Percentiles rank a stretch among this genome's conserved stretches.
These are phyloP conservation scores for Phytophthora lateralis DNA, from an alignment of 352 stramenopile species.

Conservation along the genomic window DNA sequence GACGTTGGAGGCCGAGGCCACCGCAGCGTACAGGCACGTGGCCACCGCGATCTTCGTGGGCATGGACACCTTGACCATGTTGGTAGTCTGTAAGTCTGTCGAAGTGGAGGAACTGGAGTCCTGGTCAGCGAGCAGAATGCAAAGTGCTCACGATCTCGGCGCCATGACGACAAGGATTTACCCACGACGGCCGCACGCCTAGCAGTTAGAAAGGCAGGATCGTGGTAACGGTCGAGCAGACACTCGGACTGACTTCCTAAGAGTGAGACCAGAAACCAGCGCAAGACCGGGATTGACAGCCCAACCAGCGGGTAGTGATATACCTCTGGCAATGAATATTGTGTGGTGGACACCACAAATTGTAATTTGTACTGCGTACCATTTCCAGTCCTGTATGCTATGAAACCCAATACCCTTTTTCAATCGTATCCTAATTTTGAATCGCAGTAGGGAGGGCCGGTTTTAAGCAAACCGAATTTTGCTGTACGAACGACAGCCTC, in stretches of 20 bases:
- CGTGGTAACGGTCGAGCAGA: conserved; percentile 24
- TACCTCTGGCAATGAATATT: not conserved
- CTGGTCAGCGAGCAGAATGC: conserved; percentile 33
- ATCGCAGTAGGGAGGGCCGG: not conserved
- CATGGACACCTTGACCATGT: conserved; percentile 40
- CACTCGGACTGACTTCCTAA: conserved; percentile 23
- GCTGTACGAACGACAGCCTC: conserved; percentile 17
- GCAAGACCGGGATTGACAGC: conserved; percentile 8
- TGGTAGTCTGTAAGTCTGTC: conserved; percentile 4
- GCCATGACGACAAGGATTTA: conserved; percentile 5
- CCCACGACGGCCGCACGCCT: conserved; percentile 8
- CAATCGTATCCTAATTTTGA: not conserved
- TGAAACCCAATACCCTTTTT: not conserved
- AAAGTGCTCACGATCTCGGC: conserved; percentile 20
- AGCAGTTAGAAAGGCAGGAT: conserved; percentile 28
- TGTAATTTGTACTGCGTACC: not conserved
- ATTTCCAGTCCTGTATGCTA: not conserved
- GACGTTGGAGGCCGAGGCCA: conserved; percentile 28
- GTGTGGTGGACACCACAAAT: not conserved
- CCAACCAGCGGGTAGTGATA: not conserved
- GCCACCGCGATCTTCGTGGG: conserved; percentile 25
- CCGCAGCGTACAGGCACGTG: conserved; percentile 27
- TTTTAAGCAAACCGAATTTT: conserved; percentile 13
- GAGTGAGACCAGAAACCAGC: conserved; percentile 22
- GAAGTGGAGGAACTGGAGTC: conserved; percentile 15